phyloP scores from a whole-genome alignment of 1,284 basidiomycete species.

The Ustilago curta region DNA sequence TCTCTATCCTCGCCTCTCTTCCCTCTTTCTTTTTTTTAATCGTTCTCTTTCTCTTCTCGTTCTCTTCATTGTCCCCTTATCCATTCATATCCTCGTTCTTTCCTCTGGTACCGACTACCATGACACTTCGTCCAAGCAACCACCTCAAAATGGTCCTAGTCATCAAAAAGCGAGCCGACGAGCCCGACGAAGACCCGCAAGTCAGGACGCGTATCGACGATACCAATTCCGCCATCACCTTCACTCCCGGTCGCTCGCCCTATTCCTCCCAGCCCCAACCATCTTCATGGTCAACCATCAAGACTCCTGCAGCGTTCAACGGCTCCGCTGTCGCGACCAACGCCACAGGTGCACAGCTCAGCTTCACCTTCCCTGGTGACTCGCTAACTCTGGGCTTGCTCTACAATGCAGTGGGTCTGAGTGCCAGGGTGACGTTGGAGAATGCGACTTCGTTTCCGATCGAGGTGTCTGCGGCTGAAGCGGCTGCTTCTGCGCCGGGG shows the following conservation, averaged over 20 bases:
- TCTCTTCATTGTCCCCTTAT: neutral
- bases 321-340: conserved; percentile 20
- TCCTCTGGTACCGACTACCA: neutral
- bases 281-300: conserved; percentile 11
- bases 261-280: neutral
- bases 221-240: conserved; percentile 19
- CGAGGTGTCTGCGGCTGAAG: conserved; percentile 12
- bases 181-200: neutral
- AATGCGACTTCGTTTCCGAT: conserved; percentile 17
- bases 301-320: conserved; percentile 5
- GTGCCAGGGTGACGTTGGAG: conserved; percentile 14
- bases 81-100: neutral
- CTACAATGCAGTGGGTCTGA: conserved; percentile 19
- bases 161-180: conserved; percentile 6
- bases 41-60: neutral
- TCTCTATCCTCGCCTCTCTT: neutral
- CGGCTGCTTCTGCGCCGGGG: conserved; percentile 8
- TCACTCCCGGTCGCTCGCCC: conserved; percentile 20
- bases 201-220: conserved; percentile 35
- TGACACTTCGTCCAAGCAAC: neutral
- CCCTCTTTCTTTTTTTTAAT: neutral
- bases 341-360: conserved; percentile 3
- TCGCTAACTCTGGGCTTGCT: conserved; percentile 22
- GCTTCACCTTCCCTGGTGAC: conserved; percentile 29
- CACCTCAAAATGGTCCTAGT: neutral